Evolutionary conservation across 768 basidiomycete genomes (phyloP).

Genomic region (Mrakia gelida): DNA sequence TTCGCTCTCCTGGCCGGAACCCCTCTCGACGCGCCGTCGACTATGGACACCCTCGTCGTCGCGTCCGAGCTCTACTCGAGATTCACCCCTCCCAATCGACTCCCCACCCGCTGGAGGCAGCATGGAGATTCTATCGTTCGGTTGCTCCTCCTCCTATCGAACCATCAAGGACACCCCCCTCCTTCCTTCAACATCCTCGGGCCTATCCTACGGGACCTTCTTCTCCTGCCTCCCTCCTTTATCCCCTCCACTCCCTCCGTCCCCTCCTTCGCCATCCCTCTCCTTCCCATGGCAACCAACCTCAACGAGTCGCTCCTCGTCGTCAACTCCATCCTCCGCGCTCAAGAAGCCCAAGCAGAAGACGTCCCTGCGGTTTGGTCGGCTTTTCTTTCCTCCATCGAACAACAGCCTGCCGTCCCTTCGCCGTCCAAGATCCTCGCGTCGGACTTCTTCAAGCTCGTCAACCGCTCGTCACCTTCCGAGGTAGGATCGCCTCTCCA

Average conservation of each 20-base stretch:
- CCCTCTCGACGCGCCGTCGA: no score
- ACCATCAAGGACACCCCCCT: background rate
- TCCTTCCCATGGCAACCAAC: background rate
- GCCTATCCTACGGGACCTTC: background rate
- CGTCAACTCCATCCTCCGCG: background rate
- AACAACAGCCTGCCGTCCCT: background rate
- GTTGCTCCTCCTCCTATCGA: background rate
- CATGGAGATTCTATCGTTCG: background rate
- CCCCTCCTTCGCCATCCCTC: background rate
- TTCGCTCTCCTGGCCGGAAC: no score
- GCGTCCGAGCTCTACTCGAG: background rate
- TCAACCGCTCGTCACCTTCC: background rate
- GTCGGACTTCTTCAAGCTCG: background rate
- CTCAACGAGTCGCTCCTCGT: background rate
- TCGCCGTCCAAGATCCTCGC: background rate
- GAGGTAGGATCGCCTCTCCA: no score
- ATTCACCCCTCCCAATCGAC: background rate
- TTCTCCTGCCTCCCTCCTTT: background rate
- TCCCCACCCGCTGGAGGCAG: background rate
- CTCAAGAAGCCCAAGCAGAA: background rate
- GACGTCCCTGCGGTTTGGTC: background rate
- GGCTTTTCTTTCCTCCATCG: background rate
- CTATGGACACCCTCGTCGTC: background rate
- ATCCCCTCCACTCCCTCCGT: background rate
- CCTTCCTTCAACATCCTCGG: background rate